A percentile compares a stretch with the other conserved stretches of the same genome.
Conservation (phyloP, 2,329 filamentous ascomycete genomes). For the Talaromyces marneffei region DNA sequence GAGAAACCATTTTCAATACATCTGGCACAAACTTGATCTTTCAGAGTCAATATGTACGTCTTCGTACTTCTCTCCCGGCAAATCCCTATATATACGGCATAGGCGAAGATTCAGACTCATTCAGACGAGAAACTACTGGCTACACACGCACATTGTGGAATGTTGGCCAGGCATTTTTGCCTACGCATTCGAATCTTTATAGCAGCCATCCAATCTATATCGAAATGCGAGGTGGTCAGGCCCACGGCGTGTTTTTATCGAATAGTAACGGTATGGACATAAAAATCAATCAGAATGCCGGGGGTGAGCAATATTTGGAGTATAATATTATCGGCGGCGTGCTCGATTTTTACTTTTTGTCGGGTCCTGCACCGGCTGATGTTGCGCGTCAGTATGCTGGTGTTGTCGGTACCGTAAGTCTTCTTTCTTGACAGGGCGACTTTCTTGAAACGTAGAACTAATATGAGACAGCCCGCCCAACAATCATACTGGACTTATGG, state of each 20-base stretch:
- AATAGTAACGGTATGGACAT: constrained; percentile 75
- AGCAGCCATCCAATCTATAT: constrained; percentile 68
- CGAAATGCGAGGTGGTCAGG: constrained; percentile 58
- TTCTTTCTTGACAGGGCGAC: neutral
- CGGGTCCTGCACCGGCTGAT: constrained; percentile 54
- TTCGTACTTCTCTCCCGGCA: constrained; percentile 64
- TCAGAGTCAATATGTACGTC: constrained; percentile 70
- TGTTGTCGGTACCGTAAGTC: constrained; percentile 39
- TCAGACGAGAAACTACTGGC: constrained; percentile 61
- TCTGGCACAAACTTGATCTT: constrained; percentile 63
- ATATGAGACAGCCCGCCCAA: constrained; percentile 53
- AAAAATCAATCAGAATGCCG: constrained; percentile 59
- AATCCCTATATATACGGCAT: constrained; percentile 70
- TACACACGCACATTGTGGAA: constrained; percentile 67
- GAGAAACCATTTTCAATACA: constrained; percentile 59
- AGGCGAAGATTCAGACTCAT: constrained; percentile 68
- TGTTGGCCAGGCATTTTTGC: constrained; percentile 58
- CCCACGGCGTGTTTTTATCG: constrained; percentile 61
- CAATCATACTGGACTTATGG: constrained; percentile 77
- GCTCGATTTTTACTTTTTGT: constrained; percentile 65
- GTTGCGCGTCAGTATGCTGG: constrained; percentile 56
- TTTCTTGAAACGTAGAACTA: neutral
- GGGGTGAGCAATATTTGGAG: constrained; percentile 61
- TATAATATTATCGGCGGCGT: constrained; percentile 75
- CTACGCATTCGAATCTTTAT: constrained; percentile 61